phyloP scores from a whole-genome alignment of 352 stramenopile genomes.

The Phytophthora agathidicida region DNA sequence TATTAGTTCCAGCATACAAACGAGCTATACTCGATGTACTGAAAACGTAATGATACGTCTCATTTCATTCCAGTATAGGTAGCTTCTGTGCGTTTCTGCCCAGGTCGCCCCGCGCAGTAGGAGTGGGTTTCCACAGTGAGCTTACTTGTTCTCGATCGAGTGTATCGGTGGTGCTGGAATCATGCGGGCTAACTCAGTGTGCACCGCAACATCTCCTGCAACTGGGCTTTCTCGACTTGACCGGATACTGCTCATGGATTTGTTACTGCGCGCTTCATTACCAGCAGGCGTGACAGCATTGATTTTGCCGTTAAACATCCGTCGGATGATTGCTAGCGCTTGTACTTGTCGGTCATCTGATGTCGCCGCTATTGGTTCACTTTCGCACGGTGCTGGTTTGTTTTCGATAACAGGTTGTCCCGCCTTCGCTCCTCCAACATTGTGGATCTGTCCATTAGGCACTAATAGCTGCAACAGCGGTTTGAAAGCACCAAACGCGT shows the following conservation, averaged over 20 bases:
- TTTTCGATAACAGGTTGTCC: not conserved
- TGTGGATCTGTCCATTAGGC: constrained; percentile 50
- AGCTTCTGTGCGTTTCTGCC: too few relatives aligned
- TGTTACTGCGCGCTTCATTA: not conserved
- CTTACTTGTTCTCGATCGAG: constrained; percentile 4
- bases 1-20: too few relatives aligned
- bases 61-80: too few relatives aligned
- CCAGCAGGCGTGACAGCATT: constrained; percentile 14
- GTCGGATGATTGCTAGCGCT: constrained; percentile 21
- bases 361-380: not conserved
- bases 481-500: constrained; percentile 44
- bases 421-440: constrained; percentile 6
- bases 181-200: constrained; percentile 3
- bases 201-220: too few relatives aligned
- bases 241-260: not conserved
- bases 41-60: too few relatives aligned
- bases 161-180: constrained; percentile 15
- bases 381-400: not conserved
- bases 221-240: constrained; percentile 16
- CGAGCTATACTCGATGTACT: too few relatives aligned
- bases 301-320: constrained; percentile 16
- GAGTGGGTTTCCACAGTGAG: too few relatives aligned
- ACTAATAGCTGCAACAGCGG: constrained; percentile 60
- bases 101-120: too few relatives aligned
- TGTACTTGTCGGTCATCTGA: constrained; percentile 12